phyloP scores from a whole-genome alignment of 2,329 filamentous ascomycete genomes.

The Epichloe elymi region DNA sequence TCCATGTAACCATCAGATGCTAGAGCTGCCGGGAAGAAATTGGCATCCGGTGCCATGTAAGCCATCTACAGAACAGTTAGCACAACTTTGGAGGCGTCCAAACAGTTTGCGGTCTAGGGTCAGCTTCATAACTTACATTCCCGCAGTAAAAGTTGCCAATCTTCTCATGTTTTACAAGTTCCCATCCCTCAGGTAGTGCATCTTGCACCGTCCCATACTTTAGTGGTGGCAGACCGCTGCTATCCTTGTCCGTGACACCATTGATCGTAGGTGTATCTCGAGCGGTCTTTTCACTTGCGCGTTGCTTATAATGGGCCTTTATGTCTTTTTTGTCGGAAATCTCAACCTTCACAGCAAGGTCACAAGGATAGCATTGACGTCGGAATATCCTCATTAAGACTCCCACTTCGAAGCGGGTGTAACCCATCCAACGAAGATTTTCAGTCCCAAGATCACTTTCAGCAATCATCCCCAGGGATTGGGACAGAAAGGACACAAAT shows the following conservation, averaged over 20 bases:
- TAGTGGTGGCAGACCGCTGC: conserved; percentile 53
- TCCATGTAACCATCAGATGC: conserved; percentile 80
- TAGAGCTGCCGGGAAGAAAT: conserved; percentile 76
- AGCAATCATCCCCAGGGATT: conserved; percentile 78
- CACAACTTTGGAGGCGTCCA: not conserved
- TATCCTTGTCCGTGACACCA: conserved; percentile 11
- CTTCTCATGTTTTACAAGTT: conserved; percentile 57
- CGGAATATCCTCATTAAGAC: conserved; percentile 64
- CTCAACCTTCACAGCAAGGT: conserved; percentile 74
- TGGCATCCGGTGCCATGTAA: conserved; percentile 74
- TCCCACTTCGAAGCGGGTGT: conserved; percentile 71
- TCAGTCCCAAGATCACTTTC: conserved; percentile 87
- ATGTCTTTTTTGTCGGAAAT: conserved; percentile 63
- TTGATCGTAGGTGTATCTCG: not conserved
- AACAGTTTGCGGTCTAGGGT: not conserved
- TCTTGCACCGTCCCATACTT: conserved; percentile 71
- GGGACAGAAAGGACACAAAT: conserved; percentile 78
- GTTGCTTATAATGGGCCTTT: conserved; percentile 54
- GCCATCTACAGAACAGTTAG: conserved; percentile 48
- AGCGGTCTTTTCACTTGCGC: conserved; percentile 21
- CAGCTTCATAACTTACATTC: conserved; percentile 45
- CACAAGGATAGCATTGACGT: conserved; percentile 74
- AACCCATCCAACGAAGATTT: conserved; percentile 85
- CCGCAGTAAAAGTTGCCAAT: conserved; percentile 89
- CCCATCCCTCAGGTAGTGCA: conserved; percentile 65